Percentiles rank a stretch among this genome's conserved stretches.
Conservation (phyloP, 2,329 filamentous ascomycete genomes). For the Penicillium sp. region DNA sequence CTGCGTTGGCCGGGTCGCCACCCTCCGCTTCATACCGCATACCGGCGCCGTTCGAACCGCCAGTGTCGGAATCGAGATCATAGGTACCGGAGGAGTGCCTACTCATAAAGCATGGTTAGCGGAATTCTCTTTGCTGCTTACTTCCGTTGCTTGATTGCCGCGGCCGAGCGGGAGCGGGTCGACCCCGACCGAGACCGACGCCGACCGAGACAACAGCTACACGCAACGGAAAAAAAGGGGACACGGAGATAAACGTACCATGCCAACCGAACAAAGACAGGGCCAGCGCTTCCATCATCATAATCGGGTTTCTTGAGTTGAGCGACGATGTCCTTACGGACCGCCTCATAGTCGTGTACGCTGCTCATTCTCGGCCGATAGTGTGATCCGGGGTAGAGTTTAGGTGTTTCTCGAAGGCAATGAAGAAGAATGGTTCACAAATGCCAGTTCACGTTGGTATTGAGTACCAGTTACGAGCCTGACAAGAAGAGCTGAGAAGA, state of each 20-base stretch:
- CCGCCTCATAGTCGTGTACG: constrained; percentile 49
- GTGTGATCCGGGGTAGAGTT: constrained; percentile 17
- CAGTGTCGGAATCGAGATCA: constrained; percentile 62
- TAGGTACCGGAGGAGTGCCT: constrained; percentile 70
- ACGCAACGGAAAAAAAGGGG: not conserved
- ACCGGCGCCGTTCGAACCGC: constrained; percentile 67
- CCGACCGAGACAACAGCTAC: constrained; percentile 9
- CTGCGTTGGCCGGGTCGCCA: constrained; percentile 68
- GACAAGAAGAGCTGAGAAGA: constrained; percentile 7
- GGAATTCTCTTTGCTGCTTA: not conserved
- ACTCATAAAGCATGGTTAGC: constrained; percentile 11
- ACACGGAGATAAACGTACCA: constrained; percentile 50
- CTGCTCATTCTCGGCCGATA: constrained; percentile 43
- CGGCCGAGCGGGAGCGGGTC: not conserved
- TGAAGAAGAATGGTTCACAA: constrained; percentile 7
- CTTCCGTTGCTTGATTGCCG: not conserved
- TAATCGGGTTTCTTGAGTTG: constrained; percentile 65
- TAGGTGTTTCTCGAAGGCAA: not conserved
- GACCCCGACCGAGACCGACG: constrained; percentile 7
- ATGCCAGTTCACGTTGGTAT: constrained; percentile 1
- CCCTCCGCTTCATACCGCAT: constrained; percentile 69
- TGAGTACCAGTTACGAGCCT: not conserved
- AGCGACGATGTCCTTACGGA: constrained; percentile 58
- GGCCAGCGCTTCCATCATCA: constrained; percentile 68
- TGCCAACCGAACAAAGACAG: constrained; percentile 66